Base-by-base conservation (phyloP, 192 early-diverging fungal genomes). In the Phlyctochytrium arcticum region DNA sequence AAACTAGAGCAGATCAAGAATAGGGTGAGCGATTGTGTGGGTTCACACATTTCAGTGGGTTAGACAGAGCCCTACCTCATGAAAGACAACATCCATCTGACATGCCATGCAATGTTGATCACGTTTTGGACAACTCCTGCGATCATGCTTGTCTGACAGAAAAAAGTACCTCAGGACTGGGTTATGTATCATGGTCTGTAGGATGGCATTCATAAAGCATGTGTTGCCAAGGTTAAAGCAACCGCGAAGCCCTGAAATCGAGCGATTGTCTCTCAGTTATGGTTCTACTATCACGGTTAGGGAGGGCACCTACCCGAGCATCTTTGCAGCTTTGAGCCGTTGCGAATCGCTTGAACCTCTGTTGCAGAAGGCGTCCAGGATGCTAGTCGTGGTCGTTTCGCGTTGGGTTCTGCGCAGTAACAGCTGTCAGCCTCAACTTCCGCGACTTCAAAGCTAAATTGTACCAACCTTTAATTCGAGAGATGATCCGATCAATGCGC, bases 171-270 rank as follows among this genome's bases (percentile, higher is more conserved):
- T 85, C 46, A 98, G 69, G 17, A 96, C 60, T 24, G 95, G 96
- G 68, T 98, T 98, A 69, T 96, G 93, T 17, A 90, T 76, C 56
- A 98, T 82, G 19, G 88, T 84, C 70, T 98, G 96, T 37, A 98
- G 76, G 24, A 98, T 88, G 4, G 89, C 90, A 70, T 92, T 94
- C 84, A 98, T 93, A 62, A 93, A 98, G 68, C 96, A 98, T 1
- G 96, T 98, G 0, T 89, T 88, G 15, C 96, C 96, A 78, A 98
- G 84, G 59, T 98, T 98, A 32, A 81, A 72, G 51, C 95, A 72
- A 17, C 96, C 96, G n/a, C 96, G 85, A 15, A 96, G 68, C 4
- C 91, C 90, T 34, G 70, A 54, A 36, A 70, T 71, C 39, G 39
- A 44, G 39, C 39, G 15, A 36, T 47, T 46, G 23, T 64, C 62